These are phyloP conservation scores for Vickermania ingenoplastis DNA, from an alignment of 208 protist species.

Conservation along the genomic window DNA sequence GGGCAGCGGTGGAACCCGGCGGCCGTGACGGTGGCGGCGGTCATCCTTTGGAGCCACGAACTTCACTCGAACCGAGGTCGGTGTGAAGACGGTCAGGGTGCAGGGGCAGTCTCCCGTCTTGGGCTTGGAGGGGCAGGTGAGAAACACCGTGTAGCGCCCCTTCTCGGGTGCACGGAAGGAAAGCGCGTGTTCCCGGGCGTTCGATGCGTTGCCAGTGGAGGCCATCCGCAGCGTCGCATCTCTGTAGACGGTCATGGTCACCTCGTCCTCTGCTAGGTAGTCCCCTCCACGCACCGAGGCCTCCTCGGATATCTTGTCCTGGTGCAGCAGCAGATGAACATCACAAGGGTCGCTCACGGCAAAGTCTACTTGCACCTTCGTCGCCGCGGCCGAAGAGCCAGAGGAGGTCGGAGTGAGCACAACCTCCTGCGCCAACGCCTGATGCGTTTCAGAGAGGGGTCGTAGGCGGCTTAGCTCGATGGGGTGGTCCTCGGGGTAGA, in stretches of 20 bases:
- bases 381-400: background rate
- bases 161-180: background rate
- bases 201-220: conserved; percentile 11
- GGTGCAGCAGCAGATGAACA: conserved; percentile 21
- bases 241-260: conserved; percentile 14
- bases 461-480: conserved; percentile 16
- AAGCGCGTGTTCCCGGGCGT: conserved; percentile 20
- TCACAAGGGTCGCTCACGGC: conserved; percentile 14
- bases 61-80: background rate
- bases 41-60: conserved; percentile 1
- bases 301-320: conserved; percentile 4
- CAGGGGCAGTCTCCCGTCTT: conserved; percentile 13
- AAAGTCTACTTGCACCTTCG: conserved; percentile 8
- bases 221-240: conserved; percentile 4
- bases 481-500: conserved; percentile 19
- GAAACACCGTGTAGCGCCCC: conserved; percentile 7
- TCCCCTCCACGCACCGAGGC: conserved; percentile 1
- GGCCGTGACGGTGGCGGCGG: conserved; percentile 1
- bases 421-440: conserved; percentile 2
- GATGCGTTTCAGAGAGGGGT: conserved; percentile 2
- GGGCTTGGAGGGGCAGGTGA: background rate
- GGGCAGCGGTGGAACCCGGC: background rate
- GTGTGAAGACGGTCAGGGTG: conserved; percentile 9
- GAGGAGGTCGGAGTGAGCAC: background rate
- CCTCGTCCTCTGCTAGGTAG: conserved; percentile 5